Base-by-base conservation (phyloP, 495 filamentous ascomycete species). In the Penicillium coffeae region DNA sequence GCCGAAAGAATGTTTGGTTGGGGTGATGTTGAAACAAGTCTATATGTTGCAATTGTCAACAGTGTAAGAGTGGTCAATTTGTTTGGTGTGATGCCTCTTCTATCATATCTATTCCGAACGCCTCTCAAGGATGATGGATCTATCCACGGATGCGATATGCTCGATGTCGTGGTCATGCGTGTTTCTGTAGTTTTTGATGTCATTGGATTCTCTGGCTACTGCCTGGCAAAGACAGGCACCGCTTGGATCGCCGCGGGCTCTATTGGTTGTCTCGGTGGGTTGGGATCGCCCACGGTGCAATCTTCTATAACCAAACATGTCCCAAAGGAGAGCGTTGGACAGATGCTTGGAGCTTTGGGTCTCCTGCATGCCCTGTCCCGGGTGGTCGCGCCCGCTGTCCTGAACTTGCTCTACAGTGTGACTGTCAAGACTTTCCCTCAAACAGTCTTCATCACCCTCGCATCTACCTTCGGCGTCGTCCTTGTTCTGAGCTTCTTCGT, bases 241-340 rank as follows among this genome's bases (percentile, higher is more conserved):
- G 40, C 86, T 2, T 79, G 86, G 64, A 78, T 88, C 8, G 33
- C 83, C 3, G 86, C 83, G 10, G 93, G 88, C 39, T 71, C 83
- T 16, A 55, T 87, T 16, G 84, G 88, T 2, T 75, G 88, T 0
- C 67, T 95, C 32, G 93, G 92, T 9, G 90, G 92, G 2, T 82
- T 96, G 42, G 92, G 82, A 0, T 84, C 82, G 4, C 91, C 93
- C 3, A 92, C 86, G 0, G 66, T 96, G 41, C 88, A 94, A 56
- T 82, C 85, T 0, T 76, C 87, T 0, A 67, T 96, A 14, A 96
- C 89, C 43, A 96, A 96, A 60, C 93, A 96, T 62, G 84, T 96
- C 0, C 88, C 91, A 3, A 76, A 79, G 8, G 86, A 92, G 53
- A 77, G 79, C 21, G 84, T 88, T 1, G 93, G 93, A 0, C 84